Conservation (phyloP, 2,329 filamentous ascomycete species). For the Berkeleyomyces rouxiae region DNA sequence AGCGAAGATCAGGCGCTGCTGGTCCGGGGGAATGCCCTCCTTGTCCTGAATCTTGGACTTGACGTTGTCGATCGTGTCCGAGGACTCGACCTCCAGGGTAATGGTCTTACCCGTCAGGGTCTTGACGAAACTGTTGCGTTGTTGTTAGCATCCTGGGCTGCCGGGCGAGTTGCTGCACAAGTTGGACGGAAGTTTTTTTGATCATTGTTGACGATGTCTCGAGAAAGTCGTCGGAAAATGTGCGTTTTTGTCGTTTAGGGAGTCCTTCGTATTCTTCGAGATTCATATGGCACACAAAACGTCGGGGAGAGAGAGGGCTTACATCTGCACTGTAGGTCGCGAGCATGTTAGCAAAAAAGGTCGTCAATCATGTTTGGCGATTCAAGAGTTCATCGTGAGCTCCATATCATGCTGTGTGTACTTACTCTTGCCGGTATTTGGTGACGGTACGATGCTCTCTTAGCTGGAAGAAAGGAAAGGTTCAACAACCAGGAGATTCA, state of each 20-base stretch:
- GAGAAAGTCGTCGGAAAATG: slow-evolving; percentile 14
- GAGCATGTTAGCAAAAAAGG: slow-evolving; percentile 30
- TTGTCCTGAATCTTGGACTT: slow-evolving; percentile 99
- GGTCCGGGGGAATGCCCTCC: slow-evolving; percentile 95
- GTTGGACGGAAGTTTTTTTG: slow-evolving; percentile 4
- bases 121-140: slow-evolving; percentile 78
- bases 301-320: slow-evolving; percentile 27
- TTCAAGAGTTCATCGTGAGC: background rate
- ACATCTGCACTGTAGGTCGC: slow-evolving; percentile 66
- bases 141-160: slow-evolving; percentile 16
- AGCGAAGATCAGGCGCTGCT: slow-evolving; percentile 97
- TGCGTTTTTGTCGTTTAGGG: background rate
- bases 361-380: background rate
- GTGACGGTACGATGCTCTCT: slow-evolving; percentile 24
- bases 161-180: slow-evolving; percentile 3
- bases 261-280: background rate
- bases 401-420: slow-evolving; percentile 17
- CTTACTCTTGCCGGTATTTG: slow-evolving; percentile 44
- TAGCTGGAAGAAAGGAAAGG: slow-evolving; percentile 14
- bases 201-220: slow-evolving; percentile 12
- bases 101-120: slow-evolving; percentile 99
- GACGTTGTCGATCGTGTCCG: slow-evolving; percentile 99
- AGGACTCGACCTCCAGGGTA: slow-evolving; percentile 98
- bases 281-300: background rate
- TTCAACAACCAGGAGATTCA: slow-evolving; percentile 19